Conservation (phyloP, 169 alveolate genomes). For the Eimeria necatrix region DNA sequence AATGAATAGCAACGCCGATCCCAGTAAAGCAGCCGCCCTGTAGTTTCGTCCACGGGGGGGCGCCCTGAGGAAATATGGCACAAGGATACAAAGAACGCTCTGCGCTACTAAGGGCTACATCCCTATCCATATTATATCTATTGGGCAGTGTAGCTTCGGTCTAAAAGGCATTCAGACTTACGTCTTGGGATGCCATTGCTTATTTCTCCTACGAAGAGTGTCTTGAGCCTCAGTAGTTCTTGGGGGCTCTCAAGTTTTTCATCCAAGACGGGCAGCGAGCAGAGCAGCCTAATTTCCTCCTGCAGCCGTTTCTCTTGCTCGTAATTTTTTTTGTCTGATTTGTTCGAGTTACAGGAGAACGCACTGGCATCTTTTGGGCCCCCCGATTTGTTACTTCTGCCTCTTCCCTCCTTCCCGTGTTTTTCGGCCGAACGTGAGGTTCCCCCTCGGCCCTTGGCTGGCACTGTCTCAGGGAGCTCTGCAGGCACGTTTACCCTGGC, state of each 20-base stretch:
- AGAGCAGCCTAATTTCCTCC: neutral
- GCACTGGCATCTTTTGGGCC: neutral
- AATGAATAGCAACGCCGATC: constrained; percentile 1
- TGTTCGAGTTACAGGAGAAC: neutral
- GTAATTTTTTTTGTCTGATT: neutral
- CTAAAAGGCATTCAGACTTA: neutral
- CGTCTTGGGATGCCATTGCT: neutral
- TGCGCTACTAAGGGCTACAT: too few relatives aligned
- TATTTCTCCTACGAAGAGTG: neutral
- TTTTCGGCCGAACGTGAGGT: neutral
- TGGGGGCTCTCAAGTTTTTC: neutral
- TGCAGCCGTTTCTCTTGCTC: neutral
- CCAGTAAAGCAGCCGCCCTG: constrained; percentile 56
- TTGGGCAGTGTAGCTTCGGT: too few relatives aligned
- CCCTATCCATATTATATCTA: too few relatives aligned
- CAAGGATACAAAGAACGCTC: neutral
- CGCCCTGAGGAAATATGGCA: neutral
- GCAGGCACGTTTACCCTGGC: neutral
- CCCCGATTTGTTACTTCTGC: neutral
- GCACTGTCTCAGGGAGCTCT: neutral
- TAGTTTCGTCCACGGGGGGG: neutral
- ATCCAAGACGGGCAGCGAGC: neutral
- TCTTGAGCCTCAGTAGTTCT: constrained; percentile 4
- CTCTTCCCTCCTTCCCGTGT: neutral
- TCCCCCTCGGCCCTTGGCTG: neutral